phyloP scores from a whole-genome alignment of 73 alveolate species.

The Paramecium biaurelia region DNA sequence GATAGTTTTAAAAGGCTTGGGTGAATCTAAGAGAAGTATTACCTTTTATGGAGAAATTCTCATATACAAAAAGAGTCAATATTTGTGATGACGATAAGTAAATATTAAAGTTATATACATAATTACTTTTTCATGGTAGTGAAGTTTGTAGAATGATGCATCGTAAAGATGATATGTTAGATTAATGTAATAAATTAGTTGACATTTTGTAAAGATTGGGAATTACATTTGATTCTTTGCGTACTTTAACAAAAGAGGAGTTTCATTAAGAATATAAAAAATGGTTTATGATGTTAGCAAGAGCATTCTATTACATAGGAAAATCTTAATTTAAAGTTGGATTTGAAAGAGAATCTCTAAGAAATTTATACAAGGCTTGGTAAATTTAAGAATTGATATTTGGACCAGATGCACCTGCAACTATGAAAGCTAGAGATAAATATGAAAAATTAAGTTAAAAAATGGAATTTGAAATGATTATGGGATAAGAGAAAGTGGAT shows the following conservation, averaged over 20 bases:
- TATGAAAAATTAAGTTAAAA: conserved; percentile 41
- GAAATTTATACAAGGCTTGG: conserved; percentile 19
- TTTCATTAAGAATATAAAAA: background rate
- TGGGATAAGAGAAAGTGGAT: background rate
- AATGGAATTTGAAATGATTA: conserved; percentile 44
- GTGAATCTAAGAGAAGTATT: background rate
- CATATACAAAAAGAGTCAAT: background rate
- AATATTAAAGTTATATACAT: background rate
- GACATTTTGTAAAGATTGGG: conserved; percentile 33
- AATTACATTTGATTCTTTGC: background rate
- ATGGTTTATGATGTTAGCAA: conserved; percentile 32
- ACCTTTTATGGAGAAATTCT: conserved; percentile 3
- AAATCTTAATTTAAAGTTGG: conserved; percentile 34
- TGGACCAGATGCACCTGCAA: background rate
- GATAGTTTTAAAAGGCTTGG: background rate
- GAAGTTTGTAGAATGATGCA: conserved; percentile 16
- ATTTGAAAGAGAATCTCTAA: background rate
- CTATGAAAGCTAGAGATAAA: conserved; percentile 13
- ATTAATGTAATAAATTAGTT: background rate
- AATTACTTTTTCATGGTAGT: background rate
- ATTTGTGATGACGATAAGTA: background rate
- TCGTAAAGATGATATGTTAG: conserved; percentile 45
- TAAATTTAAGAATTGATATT: background rate
- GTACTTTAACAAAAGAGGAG: background rate
- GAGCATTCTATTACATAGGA: conserved; percentile 38